Base-by-base conservation (phyloP, 805 yeast genomes). In the Debaryomyces tyrocola region DNA sequence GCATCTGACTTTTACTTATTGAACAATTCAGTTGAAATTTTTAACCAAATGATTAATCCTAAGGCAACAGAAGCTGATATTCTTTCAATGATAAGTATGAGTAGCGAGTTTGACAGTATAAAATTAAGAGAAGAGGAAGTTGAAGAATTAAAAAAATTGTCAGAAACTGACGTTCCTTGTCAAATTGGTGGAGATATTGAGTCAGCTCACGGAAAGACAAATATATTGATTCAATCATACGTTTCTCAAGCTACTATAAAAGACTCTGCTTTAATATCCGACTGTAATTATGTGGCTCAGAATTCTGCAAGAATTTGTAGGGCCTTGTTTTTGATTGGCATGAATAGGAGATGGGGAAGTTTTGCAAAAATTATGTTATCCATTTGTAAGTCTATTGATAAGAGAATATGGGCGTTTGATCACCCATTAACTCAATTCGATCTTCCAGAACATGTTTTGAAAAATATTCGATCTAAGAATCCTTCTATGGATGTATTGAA, bases 1-100 rank as follows among this genome's bases (percentile, higher is more conserved):
- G 96, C 99, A 0, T 89, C 97, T 1, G 99, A 94, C 53, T 94
- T 91, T 61, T 94, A 94, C 59, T 70, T 94, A 43, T 68, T 91
- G 48, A 85, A 87, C 61, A 89, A 87, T 53, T 82, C 95, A 24
- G 84, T 95, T 34, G 98, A 94, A 61, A 79, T 90, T 2, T 92
- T 94, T 71, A 92, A 90, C 60, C 86, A 84, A 55, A 79, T 87
- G 79, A 77, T 90, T 64, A 86, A 79, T 48, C 94, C 97, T 1
- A 66, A 76, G 15, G 96, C 97, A 0, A 83, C 96, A 0, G 98
- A 90, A 57, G 97, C 97, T 0, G 97, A 90, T 64, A 84, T 91
- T 0, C 64, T 94, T 15, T 83, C 96, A 0, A 84, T 91, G 80
- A 80, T 94, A 41, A 84, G 96, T 62, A 85, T 86, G 88, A 87